Evolutionary conservation across 2,329 filamentous ascomycete species (phyloP).

Genomic region (Talaromyces sp.): DNA sequence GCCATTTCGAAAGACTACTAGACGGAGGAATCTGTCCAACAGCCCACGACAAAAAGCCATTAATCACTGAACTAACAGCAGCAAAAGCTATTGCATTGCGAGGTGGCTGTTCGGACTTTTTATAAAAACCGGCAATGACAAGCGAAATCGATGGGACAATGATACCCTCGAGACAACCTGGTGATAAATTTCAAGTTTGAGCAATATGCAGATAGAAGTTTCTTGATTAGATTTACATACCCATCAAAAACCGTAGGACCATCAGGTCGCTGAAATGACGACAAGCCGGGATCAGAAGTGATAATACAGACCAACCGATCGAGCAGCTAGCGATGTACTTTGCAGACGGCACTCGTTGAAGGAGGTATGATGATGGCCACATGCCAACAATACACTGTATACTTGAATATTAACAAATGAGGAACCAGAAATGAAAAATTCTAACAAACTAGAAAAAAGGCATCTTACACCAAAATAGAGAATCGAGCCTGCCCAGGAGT

Average conservation of each 20-base stretch:
- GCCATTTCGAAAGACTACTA: slow-evolving; percentile 44
- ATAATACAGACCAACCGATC: slow-evolving; percentile 10
- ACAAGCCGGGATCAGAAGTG: slow-evolving; percentile 7
- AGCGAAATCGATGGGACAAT: slow-evolving; percentile 29
- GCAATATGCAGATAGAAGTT: neutral
- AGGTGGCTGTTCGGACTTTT: slow-evolving; percentile 30
- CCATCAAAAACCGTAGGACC: slow-evolving; percentile 27
- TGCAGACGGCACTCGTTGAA: slow-evolving; percentile 39
- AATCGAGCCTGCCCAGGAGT: slow-evolving; percentile 42
- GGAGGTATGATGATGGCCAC: slow-evolving; percentile 33
- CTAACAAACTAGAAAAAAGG: neutral
- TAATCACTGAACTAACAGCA: slow-evolving; percentile 25
- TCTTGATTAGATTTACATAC: slow-evolving; percentile 14
- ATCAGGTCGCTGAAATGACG: slow-evolving; percentile 7
- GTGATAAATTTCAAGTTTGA: neutral
- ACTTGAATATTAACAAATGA: slow-evolving; percentile 6
- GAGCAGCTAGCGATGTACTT: slow-evolving; percentile 11
- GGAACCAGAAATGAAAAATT: neutral
- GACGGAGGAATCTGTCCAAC: slow-evolving; percentile 47
- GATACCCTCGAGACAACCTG: slow-evolving; percentile 27
- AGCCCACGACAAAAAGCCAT: slow-evolving; percentile 41
- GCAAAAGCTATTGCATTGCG: slow-evolving; percentile 34
- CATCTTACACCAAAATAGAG: slow-evolving; percentile 18
- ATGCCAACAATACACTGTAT: slow-evolving; percentile 45
- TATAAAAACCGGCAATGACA: slow-evolving; percentile 34